Evolutionary conservation across 805 yeast genomes (phyloP), one percentile per base, ranked within the genome.

Genomic region (Suhomyces sp.): DNA sequence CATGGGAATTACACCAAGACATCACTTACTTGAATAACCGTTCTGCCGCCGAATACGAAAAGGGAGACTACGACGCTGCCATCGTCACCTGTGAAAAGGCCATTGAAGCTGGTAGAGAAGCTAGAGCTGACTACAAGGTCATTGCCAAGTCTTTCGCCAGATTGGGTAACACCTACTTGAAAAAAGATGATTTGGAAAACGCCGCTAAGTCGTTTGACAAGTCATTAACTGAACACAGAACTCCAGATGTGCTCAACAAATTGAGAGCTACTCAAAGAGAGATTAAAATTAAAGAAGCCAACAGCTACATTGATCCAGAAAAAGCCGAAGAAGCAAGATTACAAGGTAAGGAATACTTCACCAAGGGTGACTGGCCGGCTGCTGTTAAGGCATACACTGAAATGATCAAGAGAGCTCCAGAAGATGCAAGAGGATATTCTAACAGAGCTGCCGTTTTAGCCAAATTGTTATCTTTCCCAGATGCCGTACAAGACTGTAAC

Each of bases 401-500:
- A 67, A 93, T 93, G 90, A 73, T 91, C 52, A 87, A 88, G 68
- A 84, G 99, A 61, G 88, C 90, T n/a, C 99, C 99, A 38, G 79
- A 79, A 38, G 98, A 93, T 63, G 95, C 95, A 16, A 80, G 96
- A 63, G 98, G 97, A 39, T 93, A 88, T 64, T 88, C 95, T 22
- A 93, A 93, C 71, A 84, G 99, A 67, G 98, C 99, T 35, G 98
- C 98, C 25, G 96, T 96, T 2, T 76, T 84, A 58, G 82, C 95
- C 30, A 93, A 93, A 65, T 77, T 93, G 49, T 79, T 91, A 85
- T 87, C 96, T 9, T 93, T 91, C 84, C 97, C 97, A 13, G 98
- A 91, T 49, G 97, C 95, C 12, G 82, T 93, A 39, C 75, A 76
- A 51, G 99, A 93, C 66, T 88, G 97, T 71, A 86, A 91, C 54